Evolutionary conservation across 2,329 filamentous ascomycete genomes (phyloP), one percentile per base, ranked within the genome.

Genomic region (Cercospora zeae-maydis): DNA sequence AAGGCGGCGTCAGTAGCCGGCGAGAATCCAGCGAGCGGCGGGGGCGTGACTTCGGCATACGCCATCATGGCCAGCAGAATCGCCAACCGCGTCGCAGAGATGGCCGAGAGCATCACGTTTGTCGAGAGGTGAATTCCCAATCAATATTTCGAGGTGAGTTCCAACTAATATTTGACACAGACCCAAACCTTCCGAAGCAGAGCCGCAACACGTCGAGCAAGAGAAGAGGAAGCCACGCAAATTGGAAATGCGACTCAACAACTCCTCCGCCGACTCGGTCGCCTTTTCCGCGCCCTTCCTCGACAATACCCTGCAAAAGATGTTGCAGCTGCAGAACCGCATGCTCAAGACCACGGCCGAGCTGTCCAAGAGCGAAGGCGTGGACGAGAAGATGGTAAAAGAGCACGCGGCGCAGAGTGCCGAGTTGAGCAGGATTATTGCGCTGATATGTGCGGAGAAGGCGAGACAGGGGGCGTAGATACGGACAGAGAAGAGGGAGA

Each of bases 41-140:
- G 68, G 42, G 73, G 71, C 16, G 70, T 73, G 14, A 71, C 76
- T 39, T 81, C 79, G 34, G 78, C 80, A 36, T 82, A 82, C 72
- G 78, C 78, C 51, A 81, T 82, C 71, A 82, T 82, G 80, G 80
- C 79, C 8, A 77, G 75, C 49, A 69, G 80, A 45, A 81, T 82
- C 64, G 79, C 79, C 47, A 82, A 82, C 71, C 75, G 80, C 51
- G 79, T 82, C 11, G 80, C 79, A 5, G 80, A 82, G 68, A 81
- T 82, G 79, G 80, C 80, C 7, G 80, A 82, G 73, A 81, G 80
- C 73, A 80, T 81, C 67, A 82, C 80, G 14, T 81, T 82, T 64
- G 78, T 81, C 49, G 80, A 82, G 71, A 77, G 78, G 75, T 75
- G 67, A 58, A 69, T 59, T 9, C 13, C 31, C 16, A 51, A 19